phyloP scores from a whole-genome alignment of 2,329 filamentous ascomycete genomes.

The Paecilomyces formosus region DNA sequence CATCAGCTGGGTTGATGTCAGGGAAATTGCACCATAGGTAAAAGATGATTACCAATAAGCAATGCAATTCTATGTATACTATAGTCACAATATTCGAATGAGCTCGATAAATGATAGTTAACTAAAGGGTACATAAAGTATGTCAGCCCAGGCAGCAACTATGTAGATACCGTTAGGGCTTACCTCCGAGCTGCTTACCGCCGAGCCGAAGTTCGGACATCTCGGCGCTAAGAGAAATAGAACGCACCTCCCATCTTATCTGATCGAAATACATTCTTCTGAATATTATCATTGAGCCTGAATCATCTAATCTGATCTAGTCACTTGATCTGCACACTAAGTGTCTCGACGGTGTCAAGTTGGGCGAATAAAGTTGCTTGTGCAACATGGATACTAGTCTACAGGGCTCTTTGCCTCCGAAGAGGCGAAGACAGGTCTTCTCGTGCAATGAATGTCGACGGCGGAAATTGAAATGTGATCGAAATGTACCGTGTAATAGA shows the following conservation, averaged over 20 bases:
- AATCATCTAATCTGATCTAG: neutral
- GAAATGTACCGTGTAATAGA: slow-evolving; percentile 62
- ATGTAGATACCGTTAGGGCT: neutral
- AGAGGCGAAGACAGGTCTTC: slow-evolving; percentile 55
- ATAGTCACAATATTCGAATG: too few relatives aligned
- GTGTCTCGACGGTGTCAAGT: neutral
- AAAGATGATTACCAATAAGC: too few relatives aligned
- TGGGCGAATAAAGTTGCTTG: neutral
- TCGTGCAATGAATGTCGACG: slow-evolving; percentile 65
- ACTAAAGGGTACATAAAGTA: too few relatives aligned
- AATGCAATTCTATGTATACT: too few relatives aligned
- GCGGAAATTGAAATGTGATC: slow-evolving; percentile 73
- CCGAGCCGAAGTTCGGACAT: neutral
- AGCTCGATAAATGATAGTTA: too few relatives aligned
- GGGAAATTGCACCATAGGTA: too few relatives aligned
- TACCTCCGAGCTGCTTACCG: neutral
- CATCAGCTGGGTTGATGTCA: neutral
- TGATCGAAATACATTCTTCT: neutral
- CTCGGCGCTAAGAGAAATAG: neutral
- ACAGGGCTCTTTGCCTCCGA: neutral
- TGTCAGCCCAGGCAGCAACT: too few relatives aligned
- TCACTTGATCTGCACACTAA: neutral
- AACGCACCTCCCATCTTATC: neutral
- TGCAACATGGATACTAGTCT: neutral
- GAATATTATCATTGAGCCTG: neutral